These are phyloP conservation scores for Pyrus betulifolia DNA, from an alignment of 306 rosid species.

Conservation along the genomic window DNA sequence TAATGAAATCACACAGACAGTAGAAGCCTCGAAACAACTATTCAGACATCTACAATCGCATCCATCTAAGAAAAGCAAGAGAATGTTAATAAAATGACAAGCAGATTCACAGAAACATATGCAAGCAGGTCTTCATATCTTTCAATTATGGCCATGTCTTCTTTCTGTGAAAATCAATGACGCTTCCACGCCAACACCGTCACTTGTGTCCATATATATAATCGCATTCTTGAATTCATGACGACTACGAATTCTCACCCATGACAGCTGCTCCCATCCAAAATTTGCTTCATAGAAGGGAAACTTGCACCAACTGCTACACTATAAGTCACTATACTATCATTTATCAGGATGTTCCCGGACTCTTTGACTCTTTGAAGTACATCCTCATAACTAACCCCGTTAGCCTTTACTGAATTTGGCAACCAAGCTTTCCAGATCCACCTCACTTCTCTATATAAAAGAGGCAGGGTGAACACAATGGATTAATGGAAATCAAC, in stretches of 20 bases:
- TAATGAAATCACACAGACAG: too few relatives aligned
- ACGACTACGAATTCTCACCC: slow-evolving; percentile 6
- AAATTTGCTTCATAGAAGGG: slow-evolving; percentile 13
- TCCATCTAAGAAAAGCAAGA: background rate
- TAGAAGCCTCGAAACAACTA: background rate
- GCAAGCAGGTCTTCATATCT: slow-evolving; percentile 7
- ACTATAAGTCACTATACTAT: background rate
- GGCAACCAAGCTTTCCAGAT: background rate
- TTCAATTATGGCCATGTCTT: slow-evolving; percentile 8
- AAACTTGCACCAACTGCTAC: slow-evolving; percentile 19
- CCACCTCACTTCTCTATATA: too few relatives aligned
- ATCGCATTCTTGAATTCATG: slow-evolving; percentile 9
- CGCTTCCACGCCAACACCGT: slow-evolving; percentile 20
- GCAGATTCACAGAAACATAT: background rate
- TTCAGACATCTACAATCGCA: background rate
- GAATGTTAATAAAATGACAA: background rate
- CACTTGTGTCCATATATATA: slow-evolving; percentile 1
- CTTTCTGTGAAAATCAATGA: background rate
- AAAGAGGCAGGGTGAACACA: too few relatives aligned
- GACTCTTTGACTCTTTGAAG: background rate
- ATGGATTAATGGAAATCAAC: too few relatives aligned
- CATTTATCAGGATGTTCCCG: background rate
- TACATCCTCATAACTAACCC: background rate
- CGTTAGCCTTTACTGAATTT: background rate
- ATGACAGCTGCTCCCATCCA: slow-evolving; percentile 28